Base-by-base conservation (phyloP, 768 basidiomycete genomes). In the Mrakia blollopis region DNA sequence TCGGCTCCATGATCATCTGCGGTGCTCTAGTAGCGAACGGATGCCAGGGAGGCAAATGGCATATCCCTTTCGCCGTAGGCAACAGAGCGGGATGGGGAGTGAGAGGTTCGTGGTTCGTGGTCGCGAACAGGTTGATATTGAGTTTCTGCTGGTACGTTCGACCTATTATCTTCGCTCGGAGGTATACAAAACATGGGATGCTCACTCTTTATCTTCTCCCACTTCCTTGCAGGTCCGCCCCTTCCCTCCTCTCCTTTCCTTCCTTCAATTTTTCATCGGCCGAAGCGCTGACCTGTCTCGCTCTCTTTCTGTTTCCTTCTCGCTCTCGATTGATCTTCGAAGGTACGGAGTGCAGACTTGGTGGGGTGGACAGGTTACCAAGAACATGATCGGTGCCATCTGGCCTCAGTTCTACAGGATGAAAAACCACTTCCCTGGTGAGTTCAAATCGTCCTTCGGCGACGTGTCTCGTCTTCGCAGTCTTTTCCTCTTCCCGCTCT, bases 31-130 rank as follows among this genome's bases (percentile, higher is more conserved):
- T 78, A 35, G 77, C 77, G 5, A 78, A 78, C 68, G 77, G 77
- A 10, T 63, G 67, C n/a, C 73, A 74, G 32, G 77, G 81, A 32
- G 81, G 80, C 6, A 75, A 79, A 41, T 82, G 80, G 79, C 81
- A 81, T 70, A 80, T 82, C 57, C 80, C 81, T 1, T 82, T 82
- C 72, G 80, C 81, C n/a, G 79, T 82, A 47, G 81, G 80, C 75
- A 82, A 82, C 65, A 70, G 81, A 25, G 72, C 77, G 18, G 39
- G 47, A 32, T 78, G 77, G 77, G 77, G 77, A 25, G 32, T 78
- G 11, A 54, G 77, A 69, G 77, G 77, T 2, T 65, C 73, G 21
- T 74, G 77, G 73, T 78, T 74, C 25, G 80, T 81, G 30, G 77
- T 81, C 18, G 47, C 78, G 35, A 81, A 81, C 54, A 79, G 81